Evolutionary conservation across 2,329 filamentous ascomycete genomes (phyloP).

Genomic region (Colletotrichum tanaceti): DNA sequence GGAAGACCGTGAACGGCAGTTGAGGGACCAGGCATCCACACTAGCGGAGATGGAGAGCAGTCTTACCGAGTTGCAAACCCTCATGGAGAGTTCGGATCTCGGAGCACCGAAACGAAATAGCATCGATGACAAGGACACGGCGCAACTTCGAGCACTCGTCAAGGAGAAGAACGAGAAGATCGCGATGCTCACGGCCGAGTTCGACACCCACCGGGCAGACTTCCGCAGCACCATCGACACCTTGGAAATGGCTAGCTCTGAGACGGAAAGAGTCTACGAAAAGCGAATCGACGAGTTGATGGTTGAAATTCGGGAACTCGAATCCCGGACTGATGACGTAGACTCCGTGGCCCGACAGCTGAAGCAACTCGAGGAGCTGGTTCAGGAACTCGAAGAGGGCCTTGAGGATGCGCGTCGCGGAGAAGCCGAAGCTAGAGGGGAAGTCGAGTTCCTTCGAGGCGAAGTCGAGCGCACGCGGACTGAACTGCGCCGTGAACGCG

Average conservation of each 20-base stretch:
- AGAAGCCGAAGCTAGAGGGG: constrained; percentile 93
- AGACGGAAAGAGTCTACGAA: constrained; percentile 96
- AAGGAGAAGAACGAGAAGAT: constrained; percentile 98
- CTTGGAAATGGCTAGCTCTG: constrained; percentile 91
- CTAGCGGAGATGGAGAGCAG: constrained; percentile 91
- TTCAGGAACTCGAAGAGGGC: constrained; percentile 96
- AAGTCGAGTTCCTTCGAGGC: constrained; percentile 94
- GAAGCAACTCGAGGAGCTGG: constrained; percentile 94
- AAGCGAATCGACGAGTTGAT: constrained; percentile 88
- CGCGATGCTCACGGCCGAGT: constrained; percentile 89
- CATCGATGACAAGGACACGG: constrained; percentile 76
- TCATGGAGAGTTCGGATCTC: constrained; percentile 71
- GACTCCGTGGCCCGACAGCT: constrained; percentile 90
- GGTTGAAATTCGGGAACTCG: constrained; percentile 83
- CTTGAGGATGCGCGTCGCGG: constrained; percentile 93
- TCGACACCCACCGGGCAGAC: constrained; percentile 93
- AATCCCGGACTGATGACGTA: constrained; percentile 87
- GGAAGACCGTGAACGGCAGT: constrained; percentile 84
- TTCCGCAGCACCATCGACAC: constrained; percentile 98
- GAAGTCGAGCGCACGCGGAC: constrained; percentile 93
- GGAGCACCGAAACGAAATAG: constrained; percentile 57
- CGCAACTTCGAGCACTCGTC: constrained; percentile 82
- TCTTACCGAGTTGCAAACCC: constrained; percentile 77
- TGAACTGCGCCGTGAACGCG: constrained; percentile 87
- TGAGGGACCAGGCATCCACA: constrained; percentile 87